Evolutionary conservation across 768 basidiomycete genomes (phyloP).

Genomic region (Tricholoma sp.): DNA sequence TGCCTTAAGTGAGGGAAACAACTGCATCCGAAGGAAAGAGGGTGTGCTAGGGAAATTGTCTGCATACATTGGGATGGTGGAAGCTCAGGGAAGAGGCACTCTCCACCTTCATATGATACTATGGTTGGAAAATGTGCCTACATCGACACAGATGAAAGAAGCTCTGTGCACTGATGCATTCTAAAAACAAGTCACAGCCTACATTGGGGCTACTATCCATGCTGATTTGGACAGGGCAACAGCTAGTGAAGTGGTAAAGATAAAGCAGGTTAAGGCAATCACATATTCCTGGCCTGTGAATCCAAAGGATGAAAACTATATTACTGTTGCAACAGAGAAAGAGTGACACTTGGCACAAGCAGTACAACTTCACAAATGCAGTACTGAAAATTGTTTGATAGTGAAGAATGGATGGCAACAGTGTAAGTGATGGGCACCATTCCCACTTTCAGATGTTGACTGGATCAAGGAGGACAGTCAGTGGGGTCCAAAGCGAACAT

Average conservation of each 20-base stretch:
- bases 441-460: constrained; percentile 11
- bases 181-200: constrained; percentile 18
- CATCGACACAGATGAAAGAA: constrained; percentile 11
- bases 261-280: neutral
- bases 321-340: constrained; percentile 12
- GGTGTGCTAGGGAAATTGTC: constrained; percentile 23
- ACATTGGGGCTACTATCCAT: constrained; percentile 25
- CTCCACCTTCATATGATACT: constrained; percentile 36
- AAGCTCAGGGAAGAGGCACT: constrained; percentile 36
- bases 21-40: constrained; percentile 15
- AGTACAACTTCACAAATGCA: constrained; percentile 31
- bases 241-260: neutral
- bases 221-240: constrained; percentile 21
- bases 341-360: constrained; percentile 21
- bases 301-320: constrained; percentile 14
- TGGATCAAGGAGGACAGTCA: constrained; percentile 21
- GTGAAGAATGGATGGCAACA: constrained; percentile 4
- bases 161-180: constrained; percentile 23
- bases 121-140: constrained; percentile 29
- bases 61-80: constrained; percentile 32
- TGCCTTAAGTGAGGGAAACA: no score
- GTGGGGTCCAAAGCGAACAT: constrained; percentile 22
- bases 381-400: constrained; percentile 14
- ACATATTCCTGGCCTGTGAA: constrained; percentile 4
- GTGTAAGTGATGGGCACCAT: constrained; percentile 34